These are phyloP conservation scores for Tolypocladium cylindrosporum DNA, from an alignment of 2,329 filamentous ascomycete genomes.

Conservation along the genomic window DNA sequence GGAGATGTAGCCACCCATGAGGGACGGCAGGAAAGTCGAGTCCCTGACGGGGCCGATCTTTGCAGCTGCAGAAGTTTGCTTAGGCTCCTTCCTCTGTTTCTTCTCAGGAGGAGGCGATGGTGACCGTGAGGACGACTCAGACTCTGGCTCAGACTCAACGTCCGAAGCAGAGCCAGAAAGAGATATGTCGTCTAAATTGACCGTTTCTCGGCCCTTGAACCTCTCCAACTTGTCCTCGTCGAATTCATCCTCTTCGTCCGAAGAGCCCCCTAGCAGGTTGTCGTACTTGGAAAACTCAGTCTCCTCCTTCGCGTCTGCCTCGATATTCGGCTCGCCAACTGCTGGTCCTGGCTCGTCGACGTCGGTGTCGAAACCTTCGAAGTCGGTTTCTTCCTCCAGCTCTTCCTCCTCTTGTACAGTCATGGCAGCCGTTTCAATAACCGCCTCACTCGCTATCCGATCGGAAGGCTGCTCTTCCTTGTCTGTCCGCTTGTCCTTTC, in stretches of 20 bases:
- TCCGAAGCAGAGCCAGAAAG: conserved; percentile 23
- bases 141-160: conserved; percentile 13
- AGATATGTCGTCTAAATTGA: conserved; percentile 29
- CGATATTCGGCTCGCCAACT: conserved; percentile 11
- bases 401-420: conserved; percentile 10
- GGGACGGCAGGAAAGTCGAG: conserved; percentile 61
- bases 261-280: conserved; percentile 33
- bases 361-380: conserved; percentile 24
- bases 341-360: conserved; percentile 14
- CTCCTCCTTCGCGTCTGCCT: conserved; percentile 21
- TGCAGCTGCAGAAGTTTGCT: conserved; percentile 6
- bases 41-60: conserved; percentile 15
- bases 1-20: conserved; percentile 73
- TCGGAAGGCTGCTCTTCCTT: conserved; percentile 18
- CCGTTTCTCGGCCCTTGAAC: conserved; percentile 23
- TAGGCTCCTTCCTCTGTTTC: conserved; percentile 9
- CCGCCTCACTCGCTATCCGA: conserved; percentile 4
- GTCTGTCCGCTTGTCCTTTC: conserved; percentile 20
- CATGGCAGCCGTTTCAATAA: not conserved
- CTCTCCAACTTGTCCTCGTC: conserved; percentile 20
- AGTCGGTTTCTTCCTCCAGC: conserved; percentile 21
- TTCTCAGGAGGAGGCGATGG: conserved; percentile 17
- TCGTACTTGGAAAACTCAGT: conserved; percentile 31
- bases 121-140: conserved; percentile 14
- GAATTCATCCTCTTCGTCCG: conserved; percentile 31